These are phyloP conservation scores for Rhodotorula graminis DNA, from an alignment of 768 basidiomycete species.

Conservation along the genomic window DNA sequence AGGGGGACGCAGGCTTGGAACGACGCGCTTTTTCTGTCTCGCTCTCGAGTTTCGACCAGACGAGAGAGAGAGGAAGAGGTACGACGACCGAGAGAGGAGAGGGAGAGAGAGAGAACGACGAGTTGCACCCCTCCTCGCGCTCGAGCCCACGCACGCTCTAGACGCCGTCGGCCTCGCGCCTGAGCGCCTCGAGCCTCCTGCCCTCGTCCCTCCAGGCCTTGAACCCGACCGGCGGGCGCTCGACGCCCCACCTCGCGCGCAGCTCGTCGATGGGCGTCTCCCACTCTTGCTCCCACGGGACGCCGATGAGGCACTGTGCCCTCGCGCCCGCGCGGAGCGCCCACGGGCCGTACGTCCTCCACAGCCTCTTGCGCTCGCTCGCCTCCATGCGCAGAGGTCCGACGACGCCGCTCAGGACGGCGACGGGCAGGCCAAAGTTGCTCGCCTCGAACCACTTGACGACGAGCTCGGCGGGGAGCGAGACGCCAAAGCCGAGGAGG, in stretches of 20 bases:
- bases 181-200: slow-evolving; percentile 12
- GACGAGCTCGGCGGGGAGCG: slow-evolving; percentile 83
- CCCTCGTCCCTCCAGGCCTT: slow-evolving; percentile 31
- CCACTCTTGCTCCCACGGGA: slow-evolving; percentile 97
- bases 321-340: slow-evolving; percentile 75
- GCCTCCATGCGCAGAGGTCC: slow-evolving; percentile 67
- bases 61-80: no score
- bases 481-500: slow-evolving; percentile 79
- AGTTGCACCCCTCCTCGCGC: no score
- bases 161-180: background rate
- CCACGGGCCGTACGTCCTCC: slow-evolving; percentile 86
- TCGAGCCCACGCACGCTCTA: background rate
- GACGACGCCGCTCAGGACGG: slow-evolving; percentile 70
- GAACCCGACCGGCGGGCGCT: slow-evolving; percentile 62
- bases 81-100: no score
- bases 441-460: slow-evolving; percentile 92
- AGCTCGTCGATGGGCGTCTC: slow-evolving; percentile 73
- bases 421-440: slow-evolving; percentile 84
- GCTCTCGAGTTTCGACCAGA: no score
- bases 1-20: no score
- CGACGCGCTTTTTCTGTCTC: no score
- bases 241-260: slow-evolving; percentile 76
- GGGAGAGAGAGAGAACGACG: no score
- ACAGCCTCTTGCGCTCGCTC: slow-evolving; percentile 57
- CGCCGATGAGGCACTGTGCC: slow-evolving; percentile 70